A percentile compares a stretch with the other conserved stretches of the same genome.
Conservation (phyloP, 2,329 filamentous ascomycete species). For the Parascedosporium putredinis region DNA sequence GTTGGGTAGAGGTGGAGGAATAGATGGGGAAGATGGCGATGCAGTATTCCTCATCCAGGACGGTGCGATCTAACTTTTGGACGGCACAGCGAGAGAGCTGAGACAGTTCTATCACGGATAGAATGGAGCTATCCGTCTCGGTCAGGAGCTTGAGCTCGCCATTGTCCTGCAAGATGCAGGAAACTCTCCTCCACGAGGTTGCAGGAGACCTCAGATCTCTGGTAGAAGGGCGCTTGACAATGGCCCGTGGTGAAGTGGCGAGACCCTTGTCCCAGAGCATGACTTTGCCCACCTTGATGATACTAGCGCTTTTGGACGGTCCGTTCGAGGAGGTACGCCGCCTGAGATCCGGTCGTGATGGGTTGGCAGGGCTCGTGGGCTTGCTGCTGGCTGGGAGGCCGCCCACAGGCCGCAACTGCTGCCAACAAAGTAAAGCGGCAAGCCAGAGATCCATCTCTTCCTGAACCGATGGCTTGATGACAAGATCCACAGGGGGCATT, state of each 20-base stretch:
- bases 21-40: conserved; percentile 95
- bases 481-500: conserved; percentile 43
- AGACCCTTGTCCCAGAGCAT: conserved; percentile 79
- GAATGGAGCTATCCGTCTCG: conserved; percentile 69
- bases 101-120: conserved; percentile 77
- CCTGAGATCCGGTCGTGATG: conserved; percentile 31
- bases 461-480: conserved; percentile 52
- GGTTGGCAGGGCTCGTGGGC: conserved; percentile 20
- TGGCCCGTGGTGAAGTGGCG: conserved; percentile 42
- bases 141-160: conserved; percentile 86
- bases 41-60: conserved; percentile 86
- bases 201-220: conserved; percentile 41
- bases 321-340: conserved; percentile 26
- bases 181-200: conserved; percentile 76
- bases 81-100: conserved; percentile 84
- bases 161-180: conserved; percentile 88
- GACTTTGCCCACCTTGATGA: conserved; percentile 92
- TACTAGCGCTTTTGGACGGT: conserved; percentile 39
- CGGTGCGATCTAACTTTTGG: conserved; percentile 80
- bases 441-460: conserved; percentile 71
- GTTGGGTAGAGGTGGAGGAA: conserved; percentile 58
- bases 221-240: conserved; percentile 47
- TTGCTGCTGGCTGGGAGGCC: conserved; percentile 18
- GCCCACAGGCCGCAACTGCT: conserved; percentile 56
- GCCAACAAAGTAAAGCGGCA: conserved; percentile 71